Evolutionary conservation across 1,284 basidiomycete genomes (phyloP).

Genomic region (Tilletia walkeri): DNA sequence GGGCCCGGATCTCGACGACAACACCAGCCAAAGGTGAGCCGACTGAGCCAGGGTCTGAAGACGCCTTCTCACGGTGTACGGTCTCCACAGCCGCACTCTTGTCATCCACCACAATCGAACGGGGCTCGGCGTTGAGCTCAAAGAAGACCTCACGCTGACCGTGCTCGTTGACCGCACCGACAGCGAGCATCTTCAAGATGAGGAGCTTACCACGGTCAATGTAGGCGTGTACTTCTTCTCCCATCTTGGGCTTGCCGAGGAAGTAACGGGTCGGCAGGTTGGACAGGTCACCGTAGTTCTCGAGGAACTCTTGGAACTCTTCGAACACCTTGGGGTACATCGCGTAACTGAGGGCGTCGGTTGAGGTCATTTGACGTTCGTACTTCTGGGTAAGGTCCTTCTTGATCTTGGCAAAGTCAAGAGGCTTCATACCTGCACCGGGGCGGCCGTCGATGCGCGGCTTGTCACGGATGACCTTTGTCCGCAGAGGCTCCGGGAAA

Average conservation of each 20-base stretch:
- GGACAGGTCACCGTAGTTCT: conserved; percentile 86
- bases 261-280: conserved; percentile 91
- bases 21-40: conserved; percentile 83
- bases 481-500: conserved; percentile 94
- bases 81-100: conserved; percentile 90
- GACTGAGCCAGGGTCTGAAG: conserved; percentile 86
- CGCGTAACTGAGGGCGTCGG: conserved; percentile 88
- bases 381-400: conserved; percentile 87
- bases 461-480: conserved; percentile 88
- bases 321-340: conserved; percentile 98
- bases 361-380: conserved; percentile 79
- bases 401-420: conserved; percentile 96
- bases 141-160: conserved; percentile 97
- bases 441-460: conserved; percentile 89
- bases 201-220: conserved; percentile 95
- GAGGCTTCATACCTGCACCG: conserved; percentile 77
- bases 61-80: conserved; percentile 88
- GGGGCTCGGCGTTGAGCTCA: conserved; percentile 62
- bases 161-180: conserved; percentile 85
- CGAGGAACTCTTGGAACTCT: conserved; percentile 89
- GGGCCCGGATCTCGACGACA: conserved; percentile 93
- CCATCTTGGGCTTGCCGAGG: conserved; percentile 83
- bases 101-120: conserved; percentile 72
- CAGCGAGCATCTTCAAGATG: conserved; percentile 91
- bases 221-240: conserved; percentile 92